phyloP scores from a whole-genome alignment of 2,329 filamentous ascomycete species.

The Aureobasidium leucospermi region DNA sequence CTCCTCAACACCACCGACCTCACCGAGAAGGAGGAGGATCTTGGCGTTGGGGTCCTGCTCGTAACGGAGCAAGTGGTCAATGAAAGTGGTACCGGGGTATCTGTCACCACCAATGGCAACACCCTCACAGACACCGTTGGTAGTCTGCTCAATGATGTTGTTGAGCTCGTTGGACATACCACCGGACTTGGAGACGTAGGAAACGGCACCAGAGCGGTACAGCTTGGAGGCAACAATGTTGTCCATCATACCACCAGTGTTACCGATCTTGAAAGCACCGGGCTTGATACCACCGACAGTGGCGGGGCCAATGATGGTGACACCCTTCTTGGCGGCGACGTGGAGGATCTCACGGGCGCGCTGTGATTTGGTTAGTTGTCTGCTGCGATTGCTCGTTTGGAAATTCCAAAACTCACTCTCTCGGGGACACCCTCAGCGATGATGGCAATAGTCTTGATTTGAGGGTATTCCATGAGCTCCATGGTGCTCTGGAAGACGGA shows the following conservation, averaged over 20 bases:
- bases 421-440: constrained; percentile 99
- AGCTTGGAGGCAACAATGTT: constrained; percentile 99
- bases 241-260: constrained; percentile 99
- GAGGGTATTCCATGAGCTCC: constrained; percentile 94
- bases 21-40: constrained; percentile 89
- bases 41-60: constrained; percentile 96
- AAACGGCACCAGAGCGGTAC: constrained; percentile 97
- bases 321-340: constrained; percentile 94
- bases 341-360: constrained; percentile 97
- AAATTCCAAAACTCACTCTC: constrained; percentile 57
- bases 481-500: constrained; percentile 98
- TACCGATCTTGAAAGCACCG: constrained; percentile 98
- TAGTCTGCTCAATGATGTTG: constrained; percentile 96
- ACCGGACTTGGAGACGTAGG: constrained; percentile 99
- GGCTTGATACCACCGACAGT: constrained; percentile 99
- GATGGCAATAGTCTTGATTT: constrained; percentile 98
- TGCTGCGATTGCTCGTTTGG: background rate
- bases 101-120: constrained; percentile 98
- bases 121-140: constrained; percentile 98
- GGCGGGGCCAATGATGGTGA: constrained; percentile 97
- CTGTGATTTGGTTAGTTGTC: constrained; percentile 36
- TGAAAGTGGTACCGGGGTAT: constrained; percentile 98
- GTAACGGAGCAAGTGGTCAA: constrained; percentile 95
- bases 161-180: constrained; percentile 99
- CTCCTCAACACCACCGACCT: constrained; percentile 98